Base-by-base conservation (phyloP, 345 rosid species). In the Dipteronia sinensis region DNA sequence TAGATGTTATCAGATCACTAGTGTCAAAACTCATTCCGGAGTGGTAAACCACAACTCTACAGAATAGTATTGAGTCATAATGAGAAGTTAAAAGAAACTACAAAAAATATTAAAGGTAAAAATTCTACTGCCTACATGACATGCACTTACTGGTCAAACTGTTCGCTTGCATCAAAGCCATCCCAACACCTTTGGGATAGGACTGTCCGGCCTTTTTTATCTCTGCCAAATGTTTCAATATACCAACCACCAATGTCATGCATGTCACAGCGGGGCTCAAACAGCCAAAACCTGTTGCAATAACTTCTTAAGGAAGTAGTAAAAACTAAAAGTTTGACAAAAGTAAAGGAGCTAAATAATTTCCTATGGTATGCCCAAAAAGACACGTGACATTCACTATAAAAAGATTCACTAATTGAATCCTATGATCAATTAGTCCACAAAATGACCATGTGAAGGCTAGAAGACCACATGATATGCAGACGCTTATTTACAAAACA, bases 241-340 rank as follows among this genome's bases (percentile, higher is more conserved):
- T 95, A 95, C 98, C 99, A 95, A 79, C 99, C 98, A 69, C 99
- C 98, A 63, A 90, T 86, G 71, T 93, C 95, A 83, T 95, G 99
- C 87, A 86, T 79, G 75, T 84, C 87, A 83, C 97, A 93, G 59
- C 99, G 96, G 69, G 98, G 97, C 87, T 93, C 97, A 72, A 95
- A 95, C 87, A 95, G 84, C 99, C 99, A 95, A 89, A 90, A 93
- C 81, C 98, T 93, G 92, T 75, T 73, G 69, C 63, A 82, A 74
- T 3, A 70, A 47, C 72, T 56, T 75, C 78, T 34, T 22, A 42
- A 34, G 38, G 42, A 38, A 71, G 69, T 55, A 74, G 31, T 51
- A 56, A 27, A 42, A 22, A n/a, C 23, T 20, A 25, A 75, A 38
- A 47, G 38, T 34, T 65, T 15, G 44, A 58, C 38, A 65, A 22